phyloP scores from a whole-genome alignment of 805 yeast genomes.

The Ogataea neopini region DNA sequence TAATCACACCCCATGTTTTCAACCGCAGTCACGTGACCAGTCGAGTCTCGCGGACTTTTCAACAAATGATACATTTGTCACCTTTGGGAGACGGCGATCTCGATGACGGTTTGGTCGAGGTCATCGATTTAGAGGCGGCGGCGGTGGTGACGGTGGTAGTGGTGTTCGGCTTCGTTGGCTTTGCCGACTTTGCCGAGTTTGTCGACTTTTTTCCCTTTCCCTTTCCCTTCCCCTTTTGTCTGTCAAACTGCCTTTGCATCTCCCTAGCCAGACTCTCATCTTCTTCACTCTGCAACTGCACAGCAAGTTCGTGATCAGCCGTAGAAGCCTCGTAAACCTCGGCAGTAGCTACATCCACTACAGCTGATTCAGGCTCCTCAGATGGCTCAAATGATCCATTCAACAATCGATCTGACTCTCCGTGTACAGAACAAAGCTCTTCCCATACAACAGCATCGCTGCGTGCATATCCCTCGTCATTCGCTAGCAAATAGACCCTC shows the following conservation, averaged over 20 bases:
- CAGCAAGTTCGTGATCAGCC: slow-evolving; percentile 31
- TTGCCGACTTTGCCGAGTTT: not conserved
- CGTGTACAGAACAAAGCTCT: slow-evolving; percentile 63
- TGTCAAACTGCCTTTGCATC: slow-evolving; percentile 28
- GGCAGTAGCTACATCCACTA: slow-evolving; percentile 3
- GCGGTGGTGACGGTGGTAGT: not conserved
- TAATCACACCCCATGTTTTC: not conserved
- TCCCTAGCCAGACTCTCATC: slow-evolving; percentile 32
- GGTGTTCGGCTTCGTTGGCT: not conserved
- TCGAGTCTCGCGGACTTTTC: too few relatives aligned
- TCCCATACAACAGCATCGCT: slow-evolving; percentile 74
- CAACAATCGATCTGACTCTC: slow-evolving; percentile 67
- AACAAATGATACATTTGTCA: not conserved
- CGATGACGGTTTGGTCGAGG: not conserved
- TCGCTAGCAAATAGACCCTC: slow-evolving; percentile 63
- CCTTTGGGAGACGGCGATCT: not conserved
- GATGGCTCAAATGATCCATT: slow-evolving; percentile 59
- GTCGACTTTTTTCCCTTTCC: not conserved
- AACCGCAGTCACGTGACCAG: not conserved
- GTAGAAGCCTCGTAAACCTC: not conserved
- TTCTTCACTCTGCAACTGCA: slow-evolving; percentile 35
- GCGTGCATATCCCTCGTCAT: slow-evolving; percentile 66
- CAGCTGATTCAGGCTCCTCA: not conserved
- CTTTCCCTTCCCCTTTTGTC: not conserved
- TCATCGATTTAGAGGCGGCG: not conserved